Evolutionary conservation across 208 protist genomes (phyloP), one percentile per base, ranked within the genome.

Genomic region (Leishmania lainsoni): DNA sequence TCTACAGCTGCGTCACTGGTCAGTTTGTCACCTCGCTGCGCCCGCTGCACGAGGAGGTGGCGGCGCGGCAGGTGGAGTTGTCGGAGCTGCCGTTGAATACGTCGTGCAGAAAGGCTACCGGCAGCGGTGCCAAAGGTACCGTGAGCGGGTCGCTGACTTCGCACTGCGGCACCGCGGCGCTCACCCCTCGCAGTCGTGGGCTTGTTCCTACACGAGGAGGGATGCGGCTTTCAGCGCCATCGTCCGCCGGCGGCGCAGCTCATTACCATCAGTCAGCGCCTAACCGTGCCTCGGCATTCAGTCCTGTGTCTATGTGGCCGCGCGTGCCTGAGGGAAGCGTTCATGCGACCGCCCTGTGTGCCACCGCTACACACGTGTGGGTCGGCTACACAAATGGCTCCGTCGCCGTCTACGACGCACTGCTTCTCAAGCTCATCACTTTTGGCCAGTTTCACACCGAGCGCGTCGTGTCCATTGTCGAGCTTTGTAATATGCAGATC

Each of bases 331-430:
- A 70, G n/a, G n/a, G 22, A 0, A 76, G 81, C 32, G 61, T 79
- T 16, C 71, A 61, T 12, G 76, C 79, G 12, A 71, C 63, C 3
- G 80, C 90, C 3, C 73, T 98, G 70, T 72, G 80, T n/a, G 80
- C 91, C 12, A 94, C 90, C 16, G 42, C 74, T 10, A 84, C 90
- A 39, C 92, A 96, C 82, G 83, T 97, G 58, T 97, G 93, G 91
- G 83, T 93, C 0, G 95, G 95, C 35, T 93, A 92, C 78, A 75
- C 87, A 20, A 86, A 96, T 80, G 95, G 95, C 71, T 86, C 75
- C 14, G 92, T 98, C 5, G 87, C 79, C 17, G 86, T 98, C 0
- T 97, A 96, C 85, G 93, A 98, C 73, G 81, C 92, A 39, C 87
- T 98, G 9, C 83, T 94, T n/a, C 78, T 95, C 35, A 76, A 59